Conservation (phyloP, 306 rosid species). For the Lathyrus sativus region DNA sequence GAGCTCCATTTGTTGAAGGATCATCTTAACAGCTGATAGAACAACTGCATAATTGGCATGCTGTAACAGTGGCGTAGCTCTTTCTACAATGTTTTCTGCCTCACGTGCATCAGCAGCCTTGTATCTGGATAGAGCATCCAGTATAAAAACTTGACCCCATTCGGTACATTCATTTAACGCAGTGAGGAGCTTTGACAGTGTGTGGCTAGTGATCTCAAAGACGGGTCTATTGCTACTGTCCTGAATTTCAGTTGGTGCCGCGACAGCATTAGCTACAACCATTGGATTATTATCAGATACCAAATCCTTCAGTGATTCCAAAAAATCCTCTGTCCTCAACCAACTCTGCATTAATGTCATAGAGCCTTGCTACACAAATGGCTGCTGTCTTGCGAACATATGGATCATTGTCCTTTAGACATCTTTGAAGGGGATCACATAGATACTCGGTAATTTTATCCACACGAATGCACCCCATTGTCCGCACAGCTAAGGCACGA, state of each 20-base stretch:
- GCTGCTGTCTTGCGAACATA: constrained; percentile 99
- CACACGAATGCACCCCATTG: constrained; percentile 99
- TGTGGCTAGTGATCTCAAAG: constrained; percentile 86
- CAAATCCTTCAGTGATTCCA: constrained; percentile 95
- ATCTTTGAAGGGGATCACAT: constrained; percentile 99
- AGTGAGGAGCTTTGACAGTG: too few species aligned
- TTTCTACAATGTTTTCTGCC: too few species aligned
- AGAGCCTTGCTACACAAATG: constrained; percentile 97
- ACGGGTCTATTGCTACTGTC: constrained; percentile 81
- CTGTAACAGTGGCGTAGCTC: too few species aligned
- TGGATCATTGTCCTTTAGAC: constrained; percentile 99
- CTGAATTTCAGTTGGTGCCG: constrained; percentile 96
- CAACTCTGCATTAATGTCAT: constrained; percentile 95
- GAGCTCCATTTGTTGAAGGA: too few species aligned
- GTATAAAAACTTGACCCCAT: too few species aligned
- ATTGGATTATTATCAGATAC: constrained; percentile 99
- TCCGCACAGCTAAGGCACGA: constrained; percentile 97
- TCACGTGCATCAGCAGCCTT: too few species aligned
- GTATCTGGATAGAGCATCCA: too few species aligned
- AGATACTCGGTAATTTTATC: constrained; percentile 98
- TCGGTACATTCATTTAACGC: too few species aligned
- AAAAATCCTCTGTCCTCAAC: constrained; percentile 98
- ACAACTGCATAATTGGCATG: too few species aligned
- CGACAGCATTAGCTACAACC: constrained; percentile 99
- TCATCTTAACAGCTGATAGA: too few species aligned